phyloP scores from a whole-genome alignment of 2,329 filamentous ascomycete genomes.

The Metarhizium sp. region DNA sequence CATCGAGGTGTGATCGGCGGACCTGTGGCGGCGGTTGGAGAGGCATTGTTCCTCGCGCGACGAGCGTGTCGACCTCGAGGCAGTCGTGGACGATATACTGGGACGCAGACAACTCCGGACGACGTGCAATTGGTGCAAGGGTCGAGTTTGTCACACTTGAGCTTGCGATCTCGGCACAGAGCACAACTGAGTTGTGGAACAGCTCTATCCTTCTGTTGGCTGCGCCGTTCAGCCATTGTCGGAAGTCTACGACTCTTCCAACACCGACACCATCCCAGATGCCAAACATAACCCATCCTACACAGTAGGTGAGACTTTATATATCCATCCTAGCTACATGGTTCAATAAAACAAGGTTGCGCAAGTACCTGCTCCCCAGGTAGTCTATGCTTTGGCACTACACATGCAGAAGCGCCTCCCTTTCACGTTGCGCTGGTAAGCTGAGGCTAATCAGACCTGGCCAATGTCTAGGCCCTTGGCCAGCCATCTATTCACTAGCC shows the following conservation, averaged over 20 bases:
- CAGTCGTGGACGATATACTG: slow-evolving; percentile 10
- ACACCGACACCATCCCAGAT: neutral
- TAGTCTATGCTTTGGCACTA: too few relatives aligned
- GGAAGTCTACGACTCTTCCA: neutral
- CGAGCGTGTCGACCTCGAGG: slow-evolving; percentile 11
- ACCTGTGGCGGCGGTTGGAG: neutral
- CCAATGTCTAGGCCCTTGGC: too few relatives aligned
- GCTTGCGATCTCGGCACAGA: slow-evolving; percentile 12
- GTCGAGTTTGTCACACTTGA: slow-evolving; percentile 14
- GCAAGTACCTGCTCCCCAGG: too few relatives aligned
- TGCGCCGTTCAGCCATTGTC: slow-evolving; percentile 4
- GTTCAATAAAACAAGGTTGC: too few relatives aligned
- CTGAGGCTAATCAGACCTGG: too few relatives aligned
- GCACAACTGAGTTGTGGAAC: slow-evolving; percentile 10
- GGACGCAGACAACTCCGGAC: slow-evolving; percentile 7
- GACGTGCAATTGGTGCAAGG: slow-evolving; percentile 13
- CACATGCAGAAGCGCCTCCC: too few relatives aligned
- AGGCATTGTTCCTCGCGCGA: slow-evolving; percentile 3
- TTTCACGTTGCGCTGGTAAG: too few relatives aligned
- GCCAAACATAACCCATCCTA: too few relatives aligned
- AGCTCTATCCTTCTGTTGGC: slow-evolving; percentile 1
- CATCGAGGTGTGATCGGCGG: too few relatives aligned
- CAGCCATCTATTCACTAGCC: too few relatives aligned
- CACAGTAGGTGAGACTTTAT: too few relatives aligned
- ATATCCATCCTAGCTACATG: too few relatives aligned